Base-by-base conservation (phyloP, 768 basidiomycete species). In the Baorangia bicolor region DNA sequence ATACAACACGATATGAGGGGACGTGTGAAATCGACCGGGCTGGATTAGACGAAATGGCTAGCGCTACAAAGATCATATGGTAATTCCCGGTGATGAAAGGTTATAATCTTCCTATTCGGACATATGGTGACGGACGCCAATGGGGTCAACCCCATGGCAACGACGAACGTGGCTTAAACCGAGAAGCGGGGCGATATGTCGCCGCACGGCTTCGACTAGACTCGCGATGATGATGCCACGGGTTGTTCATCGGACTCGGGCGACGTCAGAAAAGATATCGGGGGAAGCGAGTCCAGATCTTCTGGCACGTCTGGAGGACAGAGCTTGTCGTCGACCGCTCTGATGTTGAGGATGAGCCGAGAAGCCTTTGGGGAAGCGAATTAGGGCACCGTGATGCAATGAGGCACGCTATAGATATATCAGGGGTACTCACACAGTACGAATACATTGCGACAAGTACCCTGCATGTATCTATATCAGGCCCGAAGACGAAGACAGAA, bases 331-430 rank as follows among this genome's bases (percentile, higher is more conserved):
- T 59, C 48, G 2, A 51, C 53, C 14, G 16, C 56, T 49, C 59
- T 62, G 41, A 64, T 41, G 28, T 65, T 65, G 39, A 65, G 47
- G 9, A 66, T 40, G 21, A 65, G 61, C 14, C 64, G 61, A 18
- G 64, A 65, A 12, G 58, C 58, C 62, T 64, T 46, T 37, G 8
- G 2, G 10, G 27, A 49, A 28, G 31, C 25, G 30, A 42, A 31
- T 58, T 13, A 45, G 46, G 9, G n/a, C n/a, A n/a, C n/a, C 31
- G 35, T 5, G 49, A 16, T 20, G 35, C 31, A 56, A 51, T 2
- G 35, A 43, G 23, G 35, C 37, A 43, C 4, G 9, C 9, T 2
- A 21, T 12, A 9, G 13, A 30, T 41, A 43, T 21, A 16, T 12
- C 13, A 14, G 1, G 8, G 2, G 21, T 55, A 61, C 65, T 51